Evolutionary conservation across 495 filamentous ascomycete species (phyloP), one percentile per base, ranked within the genome.

Genomic region (Viridothelium virens): DNA sequence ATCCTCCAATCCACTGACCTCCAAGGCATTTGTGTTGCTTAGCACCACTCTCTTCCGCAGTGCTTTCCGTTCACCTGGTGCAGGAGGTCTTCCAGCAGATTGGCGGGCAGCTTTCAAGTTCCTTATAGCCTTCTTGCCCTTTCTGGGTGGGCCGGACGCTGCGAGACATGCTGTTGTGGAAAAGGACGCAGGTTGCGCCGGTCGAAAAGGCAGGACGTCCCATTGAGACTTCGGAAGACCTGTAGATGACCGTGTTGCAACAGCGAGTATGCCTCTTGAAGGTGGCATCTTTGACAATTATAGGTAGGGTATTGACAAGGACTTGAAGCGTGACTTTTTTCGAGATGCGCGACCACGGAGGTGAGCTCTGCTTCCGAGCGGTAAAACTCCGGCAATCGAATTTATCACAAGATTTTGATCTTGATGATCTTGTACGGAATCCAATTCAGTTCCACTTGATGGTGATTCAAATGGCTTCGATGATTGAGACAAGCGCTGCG

Each of bases 11-110:
- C 84, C 87, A 34, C 77, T 73, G 37, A 96, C 85, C 69, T 85
- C 84, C 31, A 96, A 79, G 44, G 94, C 94, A 79, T 96, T 97
- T 72, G 88, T 87, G 77, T 97, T 98, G 77, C 88, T 94, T 48
- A 98, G 83, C 38, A 93, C 86, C 67, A 98, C 88, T 65, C 89
- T 85, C 79, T 95, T 97, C 68, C 91, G 86, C 70, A 90, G 77
- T 33, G 89, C 87, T 76, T 91, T 96, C 72, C 92, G 86, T 80
- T 96, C 91, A 66, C 92, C 94, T 9, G 83, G 75, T 37, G 77
- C 79, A 16, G 90, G 88, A 4, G 82, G 79, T 74, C 86, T 66
- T 9, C 48, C 69, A 36, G 68, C 48, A 18, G 63, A 71, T 73
- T 47, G 72, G 44, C 67, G 69, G 10, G 37, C 62, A 47, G 63